A percentile compares a stretch with the other conserved stretches of the same genome.
phyloP scores from a whole-genome alignment of 495 filamentous ascomycete species.

The Tuber indicum region DNA sequence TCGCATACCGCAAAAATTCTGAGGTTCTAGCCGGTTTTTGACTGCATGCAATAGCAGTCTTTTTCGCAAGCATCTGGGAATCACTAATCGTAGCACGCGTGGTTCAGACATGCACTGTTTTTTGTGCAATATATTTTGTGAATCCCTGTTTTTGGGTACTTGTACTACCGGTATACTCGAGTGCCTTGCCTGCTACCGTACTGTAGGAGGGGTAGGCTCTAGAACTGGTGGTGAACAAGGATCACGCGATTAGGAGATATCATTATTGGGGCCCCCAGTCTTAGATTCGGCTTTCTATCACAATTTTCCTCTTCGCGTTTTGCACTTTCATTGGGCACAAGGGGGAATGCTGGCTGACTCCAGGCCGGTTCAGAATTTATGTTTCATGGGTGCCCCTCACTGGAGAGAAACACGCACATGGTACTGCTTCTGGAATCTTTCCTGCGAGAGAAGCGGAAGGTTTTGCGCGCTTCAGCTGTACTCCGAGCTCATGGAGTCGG shows the following conservation, averaged over 20 bases:
- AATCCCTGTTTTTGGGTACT: too few relatives aligned
- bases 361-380: slow-evolving; percentile 2
- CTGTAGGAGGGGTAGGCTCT: neutral
- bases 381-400: neutral
- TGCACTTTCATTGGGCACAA: neutral
- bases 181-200: too few relatives aligned
- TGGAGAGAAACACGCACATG: neutral
- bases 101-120: too few relatives aligned
- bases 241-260: neutral
- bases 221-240: neutral
- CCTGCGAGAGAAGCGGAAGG: neutral
- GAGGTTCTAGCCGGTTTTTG: neutral
- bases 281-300: neutral
- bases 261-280: neutral
- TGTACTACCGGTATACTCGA: too few relatives aligned
- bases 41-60: neutral
- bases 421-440: slow-evolving; percentile 1
- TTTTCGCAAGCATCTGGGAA: neutral
- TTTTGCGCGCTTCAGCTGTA: neutral
- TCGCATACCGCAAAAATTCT: neutral
- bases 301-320: neutral
- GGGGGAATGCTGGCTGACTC: neutral
- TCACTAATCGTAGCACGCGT: neutral
- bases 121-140: too few relatives aligned
- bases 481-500: neutral